Conservation (phyloP, 768 basidiomycete genomes). For the Tylopilus sp. region DNA sequence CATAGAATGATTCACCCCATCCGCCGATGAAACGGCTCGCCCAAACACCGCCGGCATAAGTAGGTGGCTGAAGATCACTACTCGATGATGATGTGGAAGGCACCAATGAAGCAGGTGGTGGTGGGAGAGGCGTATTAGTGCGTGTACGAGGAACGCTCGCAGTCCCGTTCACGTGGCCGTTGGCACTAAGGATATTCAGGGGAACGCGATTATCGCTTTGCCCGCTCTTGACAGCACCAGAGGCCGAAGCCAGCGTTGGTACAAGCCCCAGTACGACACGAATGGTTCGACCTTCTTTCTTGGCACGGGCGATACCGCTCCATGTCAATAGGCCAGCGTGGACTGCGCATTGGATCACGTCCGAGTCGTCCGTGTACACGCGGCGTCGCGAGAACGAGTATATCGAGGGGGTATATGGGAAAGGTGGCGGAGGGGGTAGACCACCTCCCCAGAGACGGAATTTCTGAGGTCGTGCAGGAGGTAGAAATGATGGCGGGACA, state of each 20-base stretch:
- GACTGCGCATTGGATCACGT: slow-evolving; percentile 63
- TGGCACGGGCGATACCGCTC: slow-evolving; percentile 39
- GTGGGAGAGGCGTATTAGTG: slow-evolving; percentile 27
- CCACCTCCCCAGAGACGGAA: slow-evolving; percentile 75
- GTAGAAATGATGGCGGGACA: slow-evolving; percentile 58
- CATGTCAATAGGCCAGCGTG: slow-evolving; percentile 56
- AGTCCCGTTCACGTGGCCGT: slow-evolving; percentile 32
- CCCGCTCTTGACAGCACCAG: slow-evolving; percentile 37
- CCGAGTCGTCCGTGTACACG: slow-evolving; percentile 78
- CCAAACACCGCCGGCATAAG: slow-evolving; percentile 31
- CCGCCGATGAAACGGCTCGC: slow-evolving; percentile 42
- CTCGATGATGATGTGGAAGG: slow-evolving; percentile 28
- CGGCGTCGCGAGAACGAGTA: slow-evolving; percentile 39
- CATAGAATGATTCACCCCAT: slow-evolving; percentile 35
- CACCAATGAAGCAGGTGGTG: slow-evolving; percentile 19
- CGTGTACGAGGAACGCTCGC: slow-evolving; percentile 28
- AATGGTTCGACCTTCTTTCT: slow-evolving; percentile 37
- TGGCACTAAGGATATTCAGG: slow-evolving; percentile 11
- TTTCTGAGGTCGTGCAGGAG: slow-evolving; percentile 46
- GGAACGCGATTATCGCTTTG: slow-evolving; percentile 18
- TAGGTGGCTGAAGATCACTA: slow-evolving; percentile 18
- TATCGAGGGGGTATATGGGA: slow-evolving; percentile 23
- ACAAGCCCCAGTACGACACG: slow-evolving; percentile 40
- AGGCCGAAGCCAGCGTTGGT: slow-evolving; percentile 40
- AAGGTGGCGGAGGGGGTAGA: slow-evolving; percentile 40